Conservation (phyloP, 306 rosid genomes). For the Phaseolus lunatus region DNA sequence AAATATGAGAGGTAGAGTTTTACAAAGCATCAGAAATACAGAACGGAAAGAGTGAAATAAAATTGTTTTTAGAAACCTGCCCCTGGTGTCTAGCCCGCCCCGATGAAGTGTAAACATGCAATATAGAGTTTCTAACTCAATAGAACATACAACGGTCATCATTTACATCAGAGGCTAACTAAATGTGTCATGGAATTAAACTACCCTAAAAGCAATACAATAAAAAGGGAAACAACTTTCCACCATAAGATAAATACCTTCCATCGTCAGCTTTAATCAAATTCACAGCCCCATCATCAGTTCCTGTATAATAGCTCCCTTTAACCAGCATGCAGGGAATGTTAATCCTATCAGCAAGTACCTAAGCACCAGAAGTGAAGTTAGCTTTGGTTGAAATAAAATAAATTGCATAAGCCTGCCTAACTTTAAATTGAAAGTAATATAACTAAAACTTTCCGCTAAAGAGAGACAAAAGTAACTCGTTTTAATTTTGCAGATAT, state of each 20-base stretch:
- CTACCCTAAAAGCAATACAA: constrained; percentile 36
- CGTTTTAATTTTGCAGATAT: constrained; percentile 11
- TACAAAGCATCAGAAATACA: constrained; percentile 33
- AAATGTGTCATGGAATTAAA: constrained; percentile 32
- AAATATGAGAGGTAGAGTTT: constrained; percentile 27
- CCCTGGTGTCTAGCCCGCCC: constrained; percentile 25
- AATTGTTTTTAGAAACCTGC: constrained; percentile 20
- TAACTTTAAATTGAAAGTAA: constrained; percentile 28
- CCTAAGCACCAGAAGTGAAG: constrained; percentile 67
- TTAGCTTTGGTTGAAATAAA: constrained; percentile 42
- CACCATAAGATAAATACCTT: constrained; percentile 63
- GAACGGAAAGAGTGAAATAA: constrained; percentile 26
- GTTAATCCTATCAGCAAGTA: constrained; percentile 91
- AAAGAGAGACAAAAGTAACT: constrained; percentile 30
- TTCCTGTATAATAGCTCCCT: constrained; percentile 99
- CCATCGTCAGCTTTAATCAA: constrained; percentile 87
- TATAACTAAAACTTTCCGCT: constrained; percentile 17
- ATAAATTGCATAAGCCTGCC: constrained; percentile 27
- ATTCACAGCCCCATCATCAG: constrained; percentile 97
- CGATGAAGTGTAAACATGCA: not conserved
- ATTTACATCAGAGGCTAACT: constrained; percentile 37
- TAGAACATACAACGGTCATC: constrained; percentile 21
- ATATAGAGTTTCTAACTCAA: constrained; percentile 31
- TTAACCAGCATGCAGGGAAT: constrained; percentile 97
- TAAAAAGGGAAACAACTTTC: constrained; percentile 30